Percentiles rank a stretch among this genome's conserved stretches.
These are phyloP conservation scores for Erodium trifolium DNA, from an alignment of 441 rosid species.

Conservation along the genomic window DNA sequence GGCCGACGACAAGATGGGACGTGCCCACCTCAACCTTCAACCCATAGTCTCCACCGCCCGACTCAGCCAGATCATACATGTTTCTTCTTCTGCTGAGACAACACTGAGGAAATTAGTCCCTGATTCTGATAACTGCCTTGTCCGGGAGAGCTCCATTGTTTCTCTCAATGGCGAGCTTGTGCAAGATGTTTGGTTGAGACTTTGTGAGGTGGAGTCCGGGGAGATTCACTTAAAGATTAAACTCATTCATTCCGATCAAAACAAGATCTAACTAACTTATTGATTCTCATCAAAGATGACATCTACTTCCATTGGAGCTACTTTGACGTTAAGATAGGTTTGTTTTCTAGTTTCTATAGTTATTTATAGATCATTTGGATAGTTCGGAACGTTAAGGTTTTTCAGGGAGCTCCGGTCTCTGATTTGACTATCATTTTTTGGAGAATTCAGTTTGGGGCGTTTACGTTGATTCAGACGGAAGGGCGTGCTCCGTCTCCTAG, in stretches of 20 bases:
- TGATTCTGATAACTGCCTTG: constrained; percentile 64
- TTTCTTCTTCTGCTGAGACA: constrained; percentile 60
- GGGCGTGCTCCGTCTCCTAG: too few relatives aligned
- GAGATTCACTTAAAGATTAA: constrained; percentile 80
- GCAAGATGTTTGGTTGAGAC: constrained; percentile 82
- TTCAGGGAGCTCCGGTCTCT: too few relatives aligned
- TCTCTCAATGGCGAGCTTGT: constrained; percentile 72
- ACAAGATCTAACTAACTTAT: too few relatives aligned
- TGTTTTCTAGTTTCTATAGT: too few relatives aligned
- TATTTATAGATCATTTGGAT: too few relatives aligned
- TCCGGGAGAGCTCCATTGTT: constrained; percentile 71
- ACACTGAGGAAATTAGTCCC: constrained; percentile 71
- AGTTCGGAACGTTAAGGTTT: too few relatives aligned
- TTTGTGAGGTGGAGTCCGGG: constrained; percentile 78
- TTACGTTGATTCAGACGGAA: too few relatives aligned
- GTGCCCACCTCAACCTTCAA: constrained; percentile 76
- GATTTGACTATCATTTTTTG: too few relatives aligned
- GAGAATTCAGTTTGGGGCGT: too few relatives aligned
- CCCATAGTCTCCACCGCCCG: constrained; percentile 75
- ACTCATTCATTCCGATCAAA: constrained; percentile 24
- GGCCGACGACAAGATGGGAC: constrained; percentile 96
- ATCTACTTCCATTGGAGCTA: too few relatives aligned
- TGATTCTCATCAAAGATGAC: too few relatives aligned
- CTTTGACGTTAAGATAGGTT: too few relatives aligned
- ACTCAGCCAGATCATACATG: constrained; percentile 57